Percentiles rank a stretch among this genome's conserved stretches.
Evolutionary conservation across 768 basidiomycete genomes (phyloP).

Genomic region (Gloeostereum incarnatum): DNA sequence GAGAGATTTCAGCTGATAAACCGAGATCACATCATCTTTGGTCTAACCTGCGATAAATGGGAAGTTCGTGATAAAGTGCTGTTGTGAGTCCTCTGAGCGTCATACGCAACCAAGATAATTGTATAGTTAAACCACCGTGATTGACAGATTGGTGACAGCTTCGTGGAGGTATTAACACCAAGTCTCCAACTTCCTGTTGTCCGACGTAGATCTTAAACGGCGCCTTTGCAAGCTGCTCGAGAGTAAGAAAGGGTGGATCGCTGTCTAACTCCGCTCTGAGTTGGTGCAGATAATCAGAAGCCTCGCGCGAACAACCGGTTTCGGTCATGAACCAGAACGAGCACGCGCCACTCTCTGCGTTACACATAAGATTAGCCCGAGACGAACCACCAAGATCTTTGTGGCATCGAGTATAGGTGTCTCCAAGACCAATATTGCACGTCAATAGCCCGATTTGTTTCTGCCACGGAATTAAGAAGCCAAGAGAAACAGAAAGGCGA

Average conservation of each 20-base stretch:
- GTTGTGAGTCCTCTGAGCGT: slow-evolving; percentile 48
- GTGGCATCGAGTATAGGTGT: slow-evolving; percentile 79
- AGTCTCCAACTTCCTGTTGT: slow-evolving; percentile 68
- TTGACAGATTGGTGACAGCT: slow-evolving; percentile 85
- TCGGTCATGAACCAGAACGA: slow-evolving; percentile 87
- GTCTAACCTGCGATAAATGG: slow-evolving; percentile 77
- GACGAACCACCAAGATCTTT: slow-evolving; percentile 81
- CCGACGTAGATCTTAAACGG: slow-evolving; percentile 63
- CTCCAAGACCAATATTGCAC: slow-evolving; percentile 78
- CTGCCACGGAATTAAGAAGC: slow-evolving; percentile 23
- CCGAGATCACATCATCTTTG: slow-evolving; percentile 8
- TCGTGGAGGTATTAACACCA: slow-evolving; percentile 79
- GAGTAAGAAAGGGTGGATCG: slow-evolving; percentile 55
- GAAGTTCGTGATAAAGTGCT: slow-evolving; percentile 66
- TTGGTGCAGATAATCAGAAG: slow-evolving; percentile 48
- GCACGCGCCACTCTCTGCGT: slow-evolving; percentile 60
- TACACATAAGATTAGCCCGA: slow-evolving; percentile 84
- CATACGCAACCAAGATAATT: slow-evolving; percentile 86
- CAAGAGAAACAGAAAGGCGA: neutral
- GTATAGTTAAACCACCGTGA: slow-evolving; percentile 70
- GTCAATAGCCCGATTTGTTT: slow-evolving; percentile 66
- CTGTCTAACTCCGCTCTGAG: slow-evolving; percentile 59
- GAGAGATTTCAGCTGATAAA: slow-evolving; percentile 1
- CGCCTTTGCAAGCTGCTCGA: slow-evolving; percentile 55
- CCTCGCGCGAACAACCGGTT: slow-evolving; percentile 42